A percentile compares a stretch with the other conserved stretches of the same genome.
These are phyloP conservation scores for Epichloe baconii DNA, from an alignment of 2,329 filamentous ascomycete genomes.

Conservation along the genomic window DNA sequence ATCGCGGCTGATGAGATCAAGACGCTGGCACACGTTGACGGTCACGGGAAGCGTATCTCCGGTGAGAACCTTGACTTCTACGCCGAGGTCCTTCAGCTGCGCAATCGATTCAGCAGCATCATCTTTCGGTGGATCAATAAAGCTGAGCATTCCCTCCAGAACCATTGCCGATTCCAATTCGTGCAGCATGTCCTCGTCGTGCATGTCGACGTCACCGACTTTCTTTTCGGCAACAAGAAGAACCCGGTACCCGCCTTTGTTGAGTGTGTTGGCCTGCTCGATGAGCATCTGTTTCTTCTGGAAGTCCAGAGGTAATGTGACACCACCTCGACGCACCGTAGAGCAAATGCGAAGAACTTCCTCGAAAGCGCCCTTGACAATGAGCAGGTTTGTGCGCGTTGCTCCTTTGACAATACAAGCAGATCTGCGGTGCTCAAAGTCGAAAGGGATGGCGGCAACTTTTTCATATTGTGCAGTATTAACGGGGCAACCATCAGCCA, in stretches of 20 bases:
- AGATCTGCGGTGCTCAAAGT: conserved; percentile 15
- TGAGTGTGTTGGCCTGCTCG: conserved; percentile 8
- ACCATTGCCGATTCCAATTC: conserved; percentile 14
- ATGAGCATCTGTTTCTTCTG: conserved; percentile 7
- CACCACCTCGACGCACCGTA: conserved; percentile 7
- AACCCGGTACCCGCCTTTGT: conserved; percentile 12
- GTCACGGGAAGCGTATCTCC: conserved; percentile 17
- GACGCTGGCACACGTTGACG: conserved; percentile 15
- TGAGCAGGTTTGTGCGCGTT: conserved; percentile 14
- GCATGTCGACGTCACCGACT: conserved; percentile 4
- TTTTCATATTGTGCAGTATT: conserved; percentile 12
- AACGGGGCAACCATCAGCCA: conserved; percentile 7
- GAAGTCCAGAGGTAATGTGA: conserved; percentile 9
- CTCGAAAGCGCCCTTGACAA: conserved; percentile 18
- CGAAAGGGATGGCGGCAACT: conserved; percentile 13
- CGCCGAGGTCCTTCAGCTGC: conserved; percentile 11
- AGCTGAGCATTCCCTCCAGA: conserved; percentile 15
- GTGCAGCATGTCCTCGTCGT: conserved; percentile 11
- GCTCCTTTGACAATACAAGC: conserved; percentile 12
- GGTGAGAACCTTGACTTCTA: conserved; percentile 17
- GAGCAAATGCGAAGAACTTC: conserved; percentile 14
- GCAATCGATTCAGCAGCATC: conserved; percentile 15
- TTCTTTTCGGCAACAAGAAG: conserved; percentile 13
- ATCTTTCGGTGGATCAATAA: conserved; percentile 17
- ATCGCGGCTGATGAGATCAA: conserved; percentile 10